Evolutionary conservation across 768 basidiomycete species (phyloP), one percentile per base, ranked within the genome.

Genomic region (Favolaschia claudopus): DNA sequence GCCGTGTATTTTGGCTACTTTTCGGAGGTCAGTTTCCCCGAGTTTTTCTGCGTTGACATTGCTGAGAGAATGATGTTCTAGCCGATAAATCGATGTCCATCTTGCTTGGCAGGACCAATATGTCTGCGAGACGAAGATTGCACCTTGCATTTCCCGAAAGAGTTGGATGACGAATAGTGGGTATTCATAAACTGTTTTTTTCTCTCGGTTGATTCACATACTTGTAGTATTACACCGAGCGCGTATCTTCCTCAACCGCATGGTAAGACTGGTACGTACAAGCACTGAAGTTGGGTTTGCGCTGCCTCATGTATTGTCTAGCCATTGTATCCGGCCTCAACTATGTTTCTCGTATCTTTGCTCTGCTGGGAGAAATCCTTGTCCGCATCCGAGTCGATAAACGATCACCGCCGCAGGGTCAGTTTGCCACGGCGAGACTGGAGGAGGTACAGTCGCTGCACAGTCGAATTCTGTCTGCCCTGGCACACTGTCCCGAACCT

Each of bases 51-150:
- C 58, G 36, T 58, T 44, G 49, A n/a, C 53, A 33, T 44, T 40
- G 38, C 48, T 47, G 45, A 55, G 65, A 32, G 29, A 52, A 47
- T 37, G 46, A 52, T 55, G 53, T 48, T 58, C 25, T 69, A 92
- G 92, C 92, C 62, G 95, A 96, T 72, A 94, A 94, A 75, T 93
- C 92, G 17, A 91, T 90, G 89, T 89, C 91, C 44, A 89, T 94
- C 65, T 78, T 95, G 37, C 80, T 94, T 40, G 92, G 91, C 17
- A 82, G 93, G n/a, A 58, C 92, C 93, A 34, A 92, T 95, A 62
- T 92, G 88, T 72, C 79, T 95, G 68, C 84, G 92, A 50, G 92
- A 95, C 68, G 95, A 95, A 71, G 94, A 96, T 72, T 95, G 93
- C 74, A 93, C 92, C 9, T 85, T 92, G 3, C 88, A 92, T 71